A percentile compares a stretch with the other conserved stretches of the same genome.
These are phyloP conservation scores for Daedaleopsis sinensis DNA, from an alignment of 768 basidiomycete genomes.

Conservation along the genomic window DNA sequence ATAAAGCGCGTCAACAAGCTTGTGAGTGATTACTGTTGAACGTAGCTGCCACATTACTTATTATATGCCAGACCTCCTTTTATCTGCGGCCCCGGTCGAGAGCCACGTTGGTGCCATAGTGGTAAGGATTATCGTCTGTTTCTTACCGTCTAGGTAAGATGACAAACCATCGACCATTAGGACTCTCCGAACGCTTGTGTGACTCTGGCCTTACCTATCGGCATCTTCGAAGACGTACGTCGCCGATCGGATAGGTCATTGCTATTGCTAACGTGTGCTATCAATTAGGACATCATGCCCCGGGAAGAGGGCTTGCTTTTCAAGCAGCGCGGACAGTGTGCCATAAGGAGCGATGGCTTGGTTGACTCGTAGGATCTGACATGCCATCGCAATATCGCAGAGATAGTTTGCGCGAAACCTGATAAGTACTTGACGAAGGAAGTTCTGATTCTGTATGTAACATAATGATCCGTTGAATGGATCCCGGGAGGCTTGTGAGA, in stretches of 20 bases:
- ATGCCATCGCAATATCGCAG: too few relatives aligned
- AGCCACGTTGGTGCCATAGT: constrained; percentile 73
- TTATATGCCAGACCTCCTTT: constrained; percentile 51
- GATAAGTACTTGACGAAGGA: too few relatives aligned
- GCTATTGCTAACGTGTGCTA: constrained; percentile 2
- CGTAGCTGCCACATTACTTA: too few relatives aligned
- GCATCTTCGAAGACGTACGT: constrained; percentile 73
- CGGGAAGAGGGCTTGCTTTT: constrained; percentile 63
- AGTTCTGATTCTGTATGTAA: too few relatives aligned
- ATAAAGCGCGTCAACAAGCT: constrained; percentile 72
- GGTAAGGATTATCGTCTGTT: constrained; percentile 33
- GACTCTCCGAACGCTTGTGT: constrained; percentile 82
- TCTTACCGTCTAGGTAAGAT: too few relatives aligned
- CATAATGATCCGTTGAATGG: too few relatives aligned
- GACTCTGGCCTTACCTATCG: constrained; percentile 72
- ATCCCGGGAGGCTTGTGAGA: too few relatives aligned
- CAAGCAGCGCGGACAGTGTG: constrained; percentile 64
- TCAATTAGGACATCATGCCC: constrained; percentile 64
- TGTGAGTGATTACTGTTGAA: constrained; percentile 41
- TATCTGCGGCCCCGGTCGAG: constrained; percentile 72
- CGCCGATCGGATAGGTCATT: not conserved
- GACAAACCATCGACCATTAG: constrained; percentile 31
- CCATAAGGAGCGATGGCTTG: constrained; percentile 65
- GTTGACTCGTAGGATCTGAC: constrained; percentile 18
- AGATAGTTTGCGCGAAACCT: too few relatives aligned